phyloP scores from a whole-genome alignment of 768 basidiomycete species.

The Boletus tylopilopsis region DNA sequence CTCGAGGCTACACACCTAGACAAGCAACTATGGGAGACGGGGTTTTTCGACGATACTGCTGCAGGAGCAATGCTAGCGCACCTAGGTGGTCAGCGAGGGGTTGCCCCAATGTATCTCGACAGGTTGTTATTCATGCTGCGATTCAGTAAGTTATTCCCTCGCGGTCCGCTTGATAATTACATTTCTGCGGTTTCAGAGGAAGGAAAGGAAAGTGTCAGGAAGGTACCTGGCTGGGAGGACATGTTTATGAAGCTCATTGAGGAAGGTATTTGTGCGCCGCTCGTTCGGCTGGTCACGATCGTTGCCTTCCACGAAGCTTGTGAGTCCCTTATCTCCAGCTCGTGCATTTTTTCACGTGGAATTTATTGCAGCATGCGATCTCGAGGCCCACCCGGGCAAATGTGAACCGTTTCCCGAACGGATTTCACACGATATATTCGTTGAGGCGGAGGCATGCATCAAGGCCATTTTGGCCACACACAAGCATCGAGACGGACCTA shows the following conservation, averaged over 20 bases:
- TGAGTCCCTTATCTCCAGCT: neutral
- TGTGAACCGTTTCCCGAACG: neutral
- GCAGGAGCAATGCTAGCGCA: slow-evolving; percentile 9
- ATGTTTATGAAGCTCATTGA: slow-evolving; percentile 12
- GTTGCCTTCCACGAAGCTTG: slow-evolving; percentile 22
- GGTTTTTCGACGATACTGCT: slow-evolving; percentile 18
- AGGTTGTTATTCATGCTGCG: slow-evolving; percentile 16
- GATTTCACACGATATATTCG: neutral
- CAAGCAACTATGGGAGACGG: slow-evolving; percentile 15
- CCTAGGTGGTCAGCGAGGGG: slow-evolving; percentile 8
- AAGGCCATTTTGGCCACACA: slow-evolving; percentile 5
- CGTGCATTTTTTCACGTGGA: neutral
- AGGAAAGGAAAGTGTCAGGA: slow-evolving; percentile 18
- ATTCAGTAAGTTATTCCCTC: slow-evolving; percentile 13
- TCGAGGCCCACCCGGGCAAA: neutral
- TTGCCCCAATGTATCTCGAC: slow-evolving; percentile 4
- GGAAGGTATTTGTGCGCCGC: slow-evolving; percentile 5
- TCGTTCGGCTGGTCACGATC: slow-evolving; percentile 20
- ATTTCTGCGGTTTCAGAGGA: slow-evolving; percentile 12
- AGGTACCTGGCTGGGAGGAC: slow-evolving; percentile 9
- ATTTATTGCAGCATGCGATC: slow-evolving; percentile 6
- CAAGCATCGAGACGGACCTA: slow-evolving; percentile 16
- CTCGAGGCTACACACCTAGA: slow-evolving; percentile 4
- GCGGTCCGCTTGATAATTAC: neutral
- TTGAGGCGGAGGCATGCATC: slow-evolving; percentile 14